These are phyloP conservation scores for Debaryomyces sp. DNA, from an alignment of 1,139 yeast species.

Conservation along the genomic window DNA sequence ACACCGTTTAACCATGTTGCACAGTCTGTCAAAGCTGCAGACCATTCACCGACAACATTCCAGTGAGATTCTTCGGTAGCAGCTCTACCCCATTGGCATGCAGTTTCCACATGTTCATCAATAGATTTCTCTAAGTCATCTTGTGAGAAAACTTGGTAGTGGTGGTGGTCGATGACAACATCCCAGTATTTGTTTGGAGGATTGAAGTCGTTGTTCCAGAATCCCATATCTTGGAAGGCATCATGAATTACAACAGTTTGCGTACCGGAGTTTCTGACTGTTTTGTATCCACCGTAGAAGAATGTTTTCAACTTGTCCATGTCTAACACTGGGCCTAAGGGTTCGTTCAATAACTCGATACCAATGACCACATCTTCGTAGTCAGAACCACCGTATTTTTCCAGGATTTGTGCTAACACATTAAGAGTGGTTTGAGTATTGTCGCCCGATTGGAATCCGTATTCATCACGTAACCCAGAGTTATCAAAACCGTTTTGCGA, in stretches of 20 bases:
- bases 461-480: conserved; percentile 77
- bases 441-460: conserved; percentile 57
- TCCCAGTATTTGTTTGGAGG: conserved; percentile 53
- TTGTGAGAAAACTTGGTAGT: conserved; percentile 81
- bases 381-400: conserved; percentile 67
- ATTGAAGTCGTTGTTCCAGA: conserved; percentile 61
- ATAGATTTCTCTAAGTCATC: conserved; percentile 59
- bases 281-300: conserved; percentile 56
- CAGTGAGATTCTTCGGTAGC: conserved; percentile 63
- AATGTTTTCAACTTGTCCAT: conserved; percentile 60
- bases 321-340: conserved; percentile 70
- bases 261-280: conserved; percentile 49
- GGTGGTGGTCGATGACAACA: conserved; percentile 85
- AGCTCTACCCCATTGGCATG: conserved; percentile 63
- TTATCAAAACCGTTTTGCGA: conserved; percentile 97
- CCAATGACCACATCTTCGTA: conserved; percentile 79
- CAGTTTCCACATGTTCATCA: conserved; percentile 62
- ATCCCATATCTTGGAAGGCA: conserved; percentile 65
- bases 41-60: conserved; percentile 88
- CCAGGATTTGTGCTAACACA: conserved; percentile 47
- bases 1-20: conserved; percentile 92
- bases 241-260: conserved; percentile 68
- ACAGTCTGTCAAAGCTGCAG: conserved; percentile 95
- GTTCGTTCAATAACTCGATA: conserved; percentile 87
- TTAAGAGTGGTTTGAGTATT: conserved; percentile 56